Evolutionary conservation across 2,329 filamentous ascomycete species (phyloP), one percentile per base, ranked within the genome.

Genomic region (Grosmannia serpens): DNA sequence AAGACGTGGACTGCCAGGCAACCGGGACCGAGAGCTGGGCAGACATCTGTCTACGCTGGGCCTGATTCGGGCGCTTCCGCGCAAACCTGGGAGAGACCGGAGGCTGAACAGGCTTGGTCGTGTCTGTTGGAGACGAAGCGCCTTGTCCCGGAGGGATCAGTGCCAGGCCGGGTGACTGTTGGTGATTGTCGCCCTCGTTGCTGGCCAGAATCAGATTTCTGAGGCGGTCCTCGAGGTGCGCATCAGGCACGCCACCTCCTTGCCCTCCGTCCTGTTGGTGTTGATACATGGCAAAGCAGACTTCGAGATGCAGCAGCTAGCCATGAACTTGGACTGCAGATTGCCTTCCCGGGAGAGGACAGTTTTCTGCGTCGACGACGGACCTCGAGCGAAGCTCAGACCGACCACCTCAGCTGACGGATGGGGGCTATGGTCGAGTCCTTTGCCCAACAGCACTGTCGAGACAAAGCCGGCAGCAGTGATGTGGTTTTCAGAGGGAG

Each of bases 41-140:
- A 58, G 76, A 83, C 79, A 84, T 82, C 64, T 85, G 81, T 26
- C 83, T 77, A 54, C 83, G 75, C 64, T 85, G 80, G 1, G 83
- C 82, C 65, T 86, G 83, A 61, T 86, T 86, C 3, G 74, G 77
- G 26, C 82, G 79, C 64, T 77, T 83, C 64, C 73, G 72, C 55
- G 64, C 41, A 9, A 55, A 38, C 31, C 35, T 35, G 1, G 61
- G 62, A 22, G 62, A 60, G 2, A 46, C 52, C 2, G 62, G 59
- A 4, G 61, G 46, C 26, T 44, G 53, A 17, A 46, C 53, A 41
- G 49, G 44, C 7, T 52, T 53, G 13, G 52, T 24, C 4, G 31
- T 15, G 31, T 20, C 55, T 3, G 31, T 11, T 15, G 50, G 51
- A 33, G 49, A 27, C 4, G 38, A 13, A 3, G 10, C 11, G 20